Evolutionary conservation across 495 filamentous ascomycete genomes (phyloP).

Genomic region (Penicillium simplicissimum): DNA sequence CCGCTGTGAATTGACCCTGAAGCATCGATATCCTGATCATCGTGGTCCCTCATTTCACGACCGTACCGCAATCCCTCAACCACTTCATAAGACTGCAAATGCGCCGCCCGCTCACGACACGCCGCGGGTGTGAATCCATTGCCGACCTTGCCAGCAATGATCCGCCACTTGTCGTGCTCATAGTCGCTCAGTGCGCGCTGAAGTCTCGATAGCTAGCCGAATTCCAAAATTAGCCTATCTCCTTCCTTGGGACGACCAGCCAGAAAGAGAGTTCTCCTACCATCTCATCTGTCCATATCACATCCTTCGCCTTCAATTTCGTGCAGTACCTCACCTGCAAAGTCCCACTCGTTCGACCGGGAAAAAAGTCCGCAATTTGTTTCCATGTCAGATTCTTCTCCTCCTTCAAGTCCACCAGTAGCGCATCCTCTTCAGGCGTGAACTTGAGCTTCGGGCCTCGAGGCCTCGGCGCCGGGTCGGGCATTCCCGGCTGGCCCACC

Average conservation of each 20-base stretch:
- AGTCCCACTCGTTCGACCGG: constrained; percentile 81
- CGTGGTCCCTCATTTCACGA: background rate
- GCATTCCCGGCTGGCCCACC: constrained; percentile 83
- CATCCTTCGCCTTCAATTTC: constrained; percentile 87
- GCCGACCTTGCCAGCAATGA: constrained; percentile 83
- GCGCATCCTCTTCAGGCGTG: constrained; percentile 81
- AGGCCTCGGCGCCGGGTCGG: constrained; percentile 69
- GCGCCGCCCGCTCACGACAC: constrained; percentile 75
- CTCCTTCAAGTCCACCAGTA: constrained; percentile 86
- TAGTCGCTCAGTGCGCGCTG: constrained; percentile 80
- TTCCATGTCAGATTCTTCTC: constrained; percentile 93
- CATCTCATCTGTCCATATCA: constrained; percentile 89
- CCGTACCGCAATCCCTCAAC: background rate
- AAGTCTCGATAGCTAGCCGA: constrained; percentile 71
- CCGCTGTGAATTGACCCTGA: background rate
- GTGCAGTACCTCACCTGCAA: constrained; percentile 93
- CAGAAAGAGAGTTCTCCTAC: constrained; percentile 40
- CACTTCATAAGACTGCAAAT: background rate
- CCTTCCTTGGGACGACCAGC: background rate
- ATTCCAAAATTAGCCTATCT: background rate
- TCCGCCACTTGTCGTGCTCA: constrained; percentile 86
- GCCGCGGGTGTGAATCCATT: constrained; percentile 80
- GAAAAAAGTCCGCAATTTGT: constrained; percentile 93
- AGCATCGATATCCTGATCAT: background rate
- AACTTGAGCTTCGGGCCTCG: constrained; percentile 87